Evolutionary conservation across 2,329 filamentous ascomycete species (phyloP).

Genomic region (Aurifilum marmelostoma): DNA sequence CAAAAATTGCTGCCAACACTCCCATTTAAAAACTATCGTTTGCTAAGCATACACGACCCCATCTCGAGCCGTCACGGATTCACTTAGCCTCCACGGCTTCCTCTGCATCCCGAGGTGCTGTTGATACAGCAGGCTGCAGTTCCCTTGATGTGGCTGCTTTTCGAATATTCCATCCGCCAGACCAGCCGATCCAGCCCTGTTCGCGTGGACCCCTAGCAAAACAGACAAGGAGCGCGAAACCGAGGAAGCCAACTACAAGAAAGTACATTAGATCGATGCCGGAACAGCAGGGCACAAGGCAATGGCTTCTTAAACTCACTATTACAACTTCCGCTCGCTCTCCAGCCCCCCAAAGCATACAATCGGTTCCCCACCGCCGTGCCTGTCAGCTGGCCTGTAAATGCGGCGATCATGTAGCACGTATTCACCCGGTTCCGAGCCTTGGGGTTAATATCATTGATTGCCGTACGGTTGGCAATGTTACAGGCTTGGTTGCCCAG

Average conservation of each 20-base stretch:
- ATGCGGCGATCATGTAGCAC: constrained; percentile 77
- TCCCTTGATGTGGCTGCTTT: constrained; percentile 28
- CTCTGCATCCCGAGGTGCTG: not conserved
- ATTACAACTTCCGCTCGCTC: constrained; percentile 48
- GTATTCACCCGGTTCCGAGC: constrained; percentile 79
- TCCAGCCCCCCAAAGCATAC: constrained; percentile 50
- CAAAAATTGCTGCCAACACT: not conserved
- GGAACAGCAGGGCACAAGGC: not conserved
- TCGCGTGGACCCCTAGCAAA: constrained; percentile 45
- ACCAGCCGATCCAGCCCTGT: constrained; percentile 48
- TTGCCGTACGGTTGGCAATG: constrained; percentile 71
- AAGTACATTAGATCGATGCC: not conserved
- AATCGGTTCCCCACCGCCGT: constrained; percentile 33
- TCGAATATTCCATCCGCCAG: constrained; percentile 44
- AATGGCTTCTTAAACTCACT: constrained; percentile 36
- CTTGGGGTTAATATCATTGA: constrained; percentile 72
- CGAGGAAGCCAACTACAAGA: constrained; percentile 42
- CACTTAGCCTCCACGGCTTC: not conserved
- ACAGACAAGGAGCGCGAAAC: constrained; percentile 41
- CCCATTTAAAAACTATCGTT: not conserved
- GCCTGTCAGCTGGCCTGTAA: constrained; percentile 75
- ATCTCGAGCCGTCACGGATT: not conserved
- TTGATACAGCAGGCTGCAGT: not conserved
- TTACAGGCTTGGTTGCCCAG: constrained; percentile 74
- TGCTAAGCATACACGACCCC: not conserved